phyloP scores from a whole-genome alignment of 2,329 filamentous ascomycete species.

The Podosphaera aphanis region DNA sequence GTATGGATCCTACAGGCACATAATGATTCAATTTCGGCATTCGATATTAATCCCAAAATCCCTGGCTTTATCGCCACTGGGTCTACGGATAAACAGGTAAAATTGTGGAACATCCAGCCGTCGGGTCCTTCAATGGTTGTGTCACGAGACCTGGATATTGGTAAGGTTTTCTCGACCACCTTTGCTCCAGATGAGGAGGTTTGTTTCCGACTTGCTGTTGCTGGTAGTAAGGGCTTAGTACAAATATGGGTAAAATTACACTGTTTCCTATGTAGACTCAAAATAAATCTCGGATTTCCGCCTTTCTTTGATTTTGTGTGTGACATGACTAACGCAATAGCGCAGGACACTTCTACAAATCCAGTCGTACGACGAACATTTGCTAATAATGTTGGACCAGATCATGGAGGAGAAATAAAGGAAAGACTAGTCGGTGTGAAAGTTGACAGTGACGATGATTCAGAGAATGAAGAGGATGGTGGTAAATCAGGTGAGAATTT shows the following conservation, averaged over 20 bases:
- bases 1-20: constrained; percentile 92
- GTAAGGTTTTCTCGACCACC: constrained; percentile 74
- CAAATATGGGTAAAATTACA: constrained; percentile 62
- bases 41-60: constrained; percentile 74
- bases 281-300: background rate
- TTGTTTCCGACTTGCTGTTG: constrained; percentile 75
- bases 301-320: background rate
- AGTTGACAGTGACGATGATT: constrained; percentile 37
- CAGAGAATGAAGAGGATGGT: constrained; percentile 31
- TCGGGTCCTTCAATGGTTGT: constrained; percentile 76
- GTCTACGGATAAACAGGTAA: constrained; percentile 82
- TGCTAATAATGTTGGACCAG: constrained; percentile 40
- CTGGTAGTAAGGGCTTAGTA: constrained; percentile 77
- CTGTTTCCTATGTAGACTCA: background rate
- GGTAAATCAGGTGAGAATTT: constrained; percentile 25
- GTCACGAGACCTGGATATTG: constrained; percentile 74
- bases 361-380: constrained; percentile 66
- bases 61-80: constrained; percentile 87
- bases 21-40: constrained; percentile 73
- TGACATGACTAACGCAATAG: constrained; percentile 4
- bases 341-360: constrained; percentile 44
- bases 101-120: constrained; percentile 78
- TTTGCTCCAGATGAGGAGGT: constrained; percentile 85
- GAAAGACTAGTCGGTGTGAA: constrained; percentile 60
- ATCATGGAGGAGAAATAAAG: constrained; percentile 37